Conservation (phyloP, 345 rosid species). For the Linum tenue region DNA sequence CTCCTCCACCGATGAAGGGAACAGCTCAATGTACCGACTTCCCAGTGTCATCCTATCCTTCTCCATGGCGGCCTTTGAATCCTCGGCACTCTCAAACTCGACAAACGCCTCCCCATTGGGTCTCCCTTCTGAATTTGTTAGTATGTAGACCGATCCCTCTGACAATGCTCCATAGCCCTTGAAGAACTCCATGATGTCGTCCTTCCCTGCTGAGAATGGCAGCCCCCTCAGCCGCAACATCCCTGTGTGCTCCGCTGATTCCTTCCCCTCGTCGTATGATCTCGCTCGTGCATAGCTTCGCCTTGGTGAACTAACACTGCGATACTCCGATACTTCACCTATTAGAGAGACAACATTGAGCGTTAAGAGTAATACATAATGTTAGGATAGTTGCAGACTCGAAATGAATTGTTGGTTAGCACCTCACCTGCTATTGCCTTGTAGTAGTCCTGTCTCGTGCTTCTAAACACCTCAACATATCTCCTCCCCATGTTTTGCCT, state of each 20-base stretch:
- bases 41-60: constrained; percentile 90
- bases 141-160: constrained; percentile 58
- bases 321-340: constrained; percentile 63
- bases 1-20: constrained; percentile 69
- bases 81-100: constrained; percentile 67
- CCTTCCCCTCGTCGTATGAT: constrained; percentile 76
- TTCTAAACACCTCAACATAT: constrained; percentile 89
- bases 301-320: constrained; percentile 48
- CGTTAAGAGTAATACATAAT: too few species aligned
- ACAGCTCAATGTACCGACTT: constrained; percentile 91
- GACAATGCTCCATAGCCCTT: constrained; percentile 52
- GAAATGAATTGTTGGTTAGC: too few species aligned
- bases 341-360: constrained; percentile 25
- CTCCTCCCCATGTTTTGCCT: constrained; percentile 89
- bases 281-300: constrained; percentile 43
- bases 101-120: constrained; percentile 93
- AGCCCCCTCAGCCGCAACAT: constrained; percentile 75
- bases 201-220: constrained; percentile 91
- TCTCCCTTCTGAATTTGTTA: constrained; percentile 70
- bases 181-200: constrained; percentile 81
- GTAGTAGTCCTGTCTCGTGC: constrained; percentile 83
- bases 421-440: constrained; percentile 88
- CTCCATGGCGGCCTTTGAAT: constrained; percentile 82
- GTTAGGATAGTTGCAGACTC: too few species aligned
- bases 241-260: constrained; percentile 71